Conservation (phyloP, 768 basidiomycete species). For the Kwoniella sp. region DNA sequence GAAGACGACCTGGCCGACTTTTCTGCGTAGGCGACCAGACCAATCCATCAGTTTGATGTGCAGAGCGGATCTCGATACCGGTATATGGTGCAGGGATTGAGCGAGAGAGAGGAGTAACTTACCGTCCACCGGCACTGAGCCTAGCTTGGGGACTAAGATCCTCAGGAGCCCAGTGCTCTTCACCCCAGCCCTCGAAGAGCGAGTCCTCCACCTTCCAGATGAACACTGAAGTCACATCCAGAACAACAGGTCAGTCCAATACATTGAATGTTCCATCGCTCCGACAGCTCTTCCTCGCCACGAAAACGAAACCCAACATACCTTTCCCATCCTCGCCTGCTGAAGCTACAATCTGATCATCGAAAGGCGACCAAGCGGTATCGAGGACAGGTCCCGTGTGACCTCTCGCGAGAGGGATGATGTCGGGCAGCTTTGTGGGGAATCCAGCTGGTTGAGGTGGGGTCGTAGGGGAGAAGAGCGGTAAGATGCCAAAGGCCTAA, state of each 20-base stretch:
- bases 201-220: constrained; percentile 82
- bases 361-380: constrained; percentile 94
- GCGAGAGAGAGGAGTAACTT: constrained; percentile 59
- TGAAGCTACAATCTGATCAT: constrained; percentile 86
- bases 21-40: too few relatives aligned
- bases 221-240: constrained; percentile 60
- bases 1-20: constrained; percentile 91
- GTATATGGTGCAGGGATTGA: constrained; percentile 64
- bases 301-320: constrained; percentile 18
- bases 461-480: constrained; percentile 65
- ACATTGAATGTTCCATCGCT: background rate
- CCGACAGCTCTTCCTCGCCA: too few relatives aligned
- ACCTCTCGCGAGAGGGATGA: constrained; percentile 84
- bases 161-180: constrained; percentile 75
- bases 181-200: constrained; percentile 80
- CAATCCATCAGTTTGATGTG: background rate
- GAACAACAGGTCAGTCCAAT: background rate
- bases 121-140: constrained; percentile 53
- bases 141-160: constrained; percentile 73
- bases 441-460: constrained; percentile 63
- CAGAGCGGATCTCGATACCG: background rate
- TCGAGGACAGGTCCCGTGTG: constrained; percentile 67
- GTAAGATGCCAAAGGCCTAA: constrained; percentile 85
- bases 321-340: constrained; percentile 90
- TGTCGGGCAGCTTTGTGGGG: constrained; percentile 83